Evolutionary conservation across 2,329 filamentous ascomycete genomes (phyloP).

Genomic region (Lachnellula suecica): DNA sequence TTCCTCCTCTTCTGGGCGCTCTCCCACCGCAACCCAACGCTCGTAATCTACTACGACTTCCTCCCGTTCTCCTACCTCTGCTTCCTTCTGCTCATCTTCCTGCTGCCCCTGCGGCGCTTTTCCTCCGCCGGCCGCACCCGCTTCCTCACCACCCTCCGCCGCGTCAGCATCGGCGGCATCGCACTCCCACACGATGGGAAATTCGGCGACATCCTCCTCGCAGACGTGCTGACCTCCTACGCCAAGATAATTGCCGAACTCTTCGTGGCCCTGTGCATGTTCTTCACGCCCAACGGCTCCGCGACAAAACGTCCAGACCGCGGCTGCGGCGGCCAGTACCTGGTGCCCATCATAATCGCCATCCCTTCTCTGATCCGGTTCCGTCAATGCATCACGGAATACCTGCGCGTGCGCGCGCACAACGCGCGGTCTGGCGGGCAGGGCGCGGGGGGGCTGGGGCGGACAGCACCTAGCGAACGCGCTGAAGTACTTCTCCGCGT

Average conservation of each 20-base stretch:
- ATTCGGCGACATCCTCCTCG: conserved; percentile 90
- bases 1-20: conserved; percentile 81
- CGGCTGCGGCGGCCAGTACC: conserved; percentile 72
- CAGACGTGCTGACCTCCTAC: conserved; percentile 93
- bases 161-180: conserved; percentile 81
- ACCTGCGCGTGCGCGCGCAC: conserved; percentile 64
- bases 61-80: conserved; percentile 83
- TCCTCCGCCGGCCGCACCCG: conserved; percentile 72
- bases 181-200: conserved; percentile 86
- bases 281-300: conserved; percentile 67
- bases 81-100: conserved; percentile 68
- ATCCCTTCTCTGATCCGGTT: conserved; percentile 83
- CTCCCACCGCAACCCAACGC: conserved; percentile 67
- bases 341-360: conserved; percentile 83
- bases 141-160: conserved; percentile 72
- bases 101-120: conserved; percentile 68
- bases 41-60: conserved; percentile 78
- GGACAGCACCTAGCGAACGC: conserved; percentile 92
- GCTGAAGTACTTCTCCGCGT: conserved; percentile 89
- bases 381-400: conserved; percentile 90
- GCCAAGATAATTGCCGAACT: conserved; percentile 89
- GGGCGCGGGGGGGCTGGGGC: conserved; percentile 65
- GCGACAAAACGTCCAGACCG: conserved; percentile 82
- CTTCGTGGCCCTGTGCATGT: conserved; percentile 90
- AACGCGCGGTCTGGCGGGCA: conserved; percentile 45